These are phyloP conservation scores for Leishmania turanica DNA, from an alignment of 208 protist species.

Conservation along the genomic window DNA sequence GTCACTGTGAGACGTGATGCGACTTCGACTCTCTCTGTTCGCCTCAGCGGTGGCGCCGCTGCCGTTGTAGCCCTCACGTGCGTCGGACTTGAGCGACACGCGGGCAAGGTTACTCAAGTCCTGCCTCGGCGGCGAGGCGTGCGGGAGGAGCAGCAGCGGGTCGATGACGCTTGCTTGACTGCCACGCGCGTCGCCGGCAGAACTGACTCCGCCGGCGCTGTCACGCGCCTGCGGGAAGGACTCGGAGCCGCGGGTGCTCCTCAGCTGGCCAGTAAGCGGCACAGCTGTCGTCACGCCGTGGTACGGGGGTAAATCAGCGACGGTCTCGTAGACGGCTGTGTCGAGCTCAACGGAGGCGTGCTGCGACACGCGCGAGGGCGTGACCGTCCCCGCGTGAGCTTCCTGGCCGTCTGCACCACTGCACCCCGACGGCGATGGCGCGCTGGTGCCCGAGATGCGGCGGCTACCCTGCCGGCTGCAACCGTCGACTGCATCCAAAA, in stretches of 20 bases:
- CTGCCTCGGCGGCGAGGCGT: conserved; percentile 19
- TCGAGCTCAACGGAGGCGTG: conserved; percentile 29
- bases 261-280: not conserved
- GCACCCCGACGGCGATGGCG: not conserved
- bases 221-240: conserved; percentile 8
- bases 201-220: conserved; percentile 11
- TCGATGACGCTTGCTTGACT: conserved; percentile 30
- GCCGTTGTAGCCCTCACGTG: not conserved
- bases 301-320: conserved; percentile 21
- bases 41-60: not conserved
- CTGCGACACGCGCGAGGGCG: conserved; percentile 26
- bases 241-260: conserved; percentile 11
- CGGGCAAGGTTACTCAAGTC: not conserved
- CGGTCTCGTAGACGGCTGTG: conserved; percentile 28
- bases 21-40: not conserved
- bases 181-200: not conserved
- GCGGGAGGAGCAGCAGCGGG: conserved; percentile 51
- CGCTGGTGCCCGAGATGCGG: conserved; percentile 1
- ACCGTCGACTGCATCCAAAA: conserved; percentile 17
- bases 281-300: conserved; percentile 1
- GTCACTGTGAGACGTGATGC: conserved; percentile 3
- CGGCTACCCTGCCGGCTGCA: conserved; percentile 8
- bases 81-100: not conserved
- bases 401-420: not conserved
- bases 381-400: not conserved